Base-by-base conservation (phyloP, 495 filamentous ascomycete genomes). In the Penicillium coffeae region DNA sequence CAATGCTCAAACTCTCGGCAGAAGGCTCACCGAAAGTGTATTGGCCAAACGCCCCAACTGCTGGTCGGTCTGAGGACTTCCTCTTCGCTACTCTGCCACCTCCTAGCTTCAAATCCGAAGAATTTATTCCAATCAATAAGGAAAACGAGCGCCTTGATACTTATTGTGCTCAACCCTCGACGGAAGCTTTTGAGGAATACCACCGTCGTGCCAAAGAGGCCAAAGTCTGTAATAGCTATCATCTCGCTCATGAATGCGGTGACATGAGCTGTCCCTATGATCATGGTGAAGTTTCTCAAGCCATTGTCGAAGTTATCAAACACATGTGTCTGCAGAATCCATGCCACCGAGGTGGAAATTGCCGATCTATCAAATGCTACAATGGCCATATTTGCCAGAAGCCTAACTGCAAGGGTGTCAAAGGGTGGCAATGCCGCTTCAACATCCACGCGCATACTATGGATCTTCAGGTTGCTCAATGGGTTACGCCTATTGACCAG, bases 301-400 rank as follows among this genome's bases (percentile, higher is more conserved):
- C 48, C 5, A 51, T 68, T 5, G 45, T 70, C 3, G 52, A 63
- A 0, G 66, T 65, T 1, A 64, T 76, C 48, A 60, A 59, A 27
- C 62, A 66, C 42, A 67, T 76, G 9, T 54, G 71, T 7, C 62
- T 68, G 8, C 67, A 70, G 39, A 57, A 64, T 20, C 60, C 63
- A 21, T 78, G 75, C 52, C 43, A 55, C 13, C 45, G 50, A 18
- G 65, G 61, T 1, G 52, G 56, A 1, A 21, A 33, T 14, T 78
- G 75, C 34, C 71, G 72, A 25, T 63, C 63, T 7, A 51, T 69
- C 6, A 63, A 68, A 46, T 78, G 75, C 54, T 70, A 64, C 35
- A 58, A 68, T 33, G 73, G 72, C 1, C 75, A 78, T 52, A 50
- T 69, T 21, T 78, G 75, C 47, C 71, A 74, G 42, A 72, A 63